Evolutionary conservation across 129 eudicot genomes (phyloP).

Genomic region (Arctium lappa): DNA sequence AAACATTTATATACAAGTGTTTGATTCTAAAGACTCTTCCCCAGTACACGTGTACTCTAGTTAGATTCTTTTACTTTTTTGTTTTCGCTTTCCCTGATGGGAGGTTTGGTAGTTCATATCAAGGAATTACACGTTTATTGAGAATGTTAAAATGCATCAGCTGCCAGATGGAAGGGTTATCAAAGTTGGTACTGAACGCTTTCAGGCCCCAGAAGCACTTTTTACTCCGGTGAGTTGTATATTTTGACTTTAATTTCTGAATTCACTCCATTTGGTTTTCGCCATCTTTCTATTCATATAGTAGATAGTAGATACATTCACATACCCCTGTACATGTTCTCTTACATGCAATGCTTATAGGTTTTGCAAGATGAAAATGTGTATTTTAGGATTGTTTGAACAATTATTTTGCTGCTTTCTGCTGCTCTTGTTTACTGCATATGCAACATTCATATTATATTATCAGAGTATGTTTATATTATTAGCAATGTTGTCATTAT

Average conservation of each 20-base stretch:
- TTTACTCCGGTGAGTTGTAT: constrained; percentile 79
- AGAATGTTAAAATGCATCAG: constrained; percentile 33
- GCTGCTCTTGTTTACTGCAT: background rate
- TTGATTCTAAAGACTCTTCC: background rate
- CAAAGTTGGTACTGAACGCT: constrained; percentile 94
- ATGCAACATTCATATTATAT: background rate
- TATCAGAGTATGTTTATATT: background rate
- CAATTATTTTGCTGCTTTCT: background rate
- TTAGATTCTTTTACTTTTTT: background rate
- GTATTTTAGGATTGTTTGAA: constrained; percentile 1
- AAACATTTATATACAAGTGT: background rate
- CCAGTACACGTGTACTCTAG: background rate
- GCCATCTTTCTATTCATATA: background rate
- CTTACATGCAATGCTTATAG: constrained; percentile 11
- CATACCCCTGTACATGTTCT: background rate
- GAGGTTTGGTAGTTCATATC: background rate
- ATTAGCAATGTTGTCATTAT: background rate
- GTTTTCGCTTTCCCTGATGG: background rate
- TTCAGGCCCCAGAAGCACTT: constrained; percentile 99
- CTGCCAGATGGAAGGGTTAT: constrained; percentile 98
- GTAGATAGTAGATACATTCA: background rate
- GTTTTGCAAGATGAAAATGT: background rate
- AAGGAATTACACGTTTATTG: background rate
- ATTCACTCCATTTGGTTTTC: background rate
- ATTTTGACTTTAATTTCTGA: background rate